Base-by-base conservation (phyloP, 1,284 basidiomycete species). In the Ustilago crameri region DNA sequence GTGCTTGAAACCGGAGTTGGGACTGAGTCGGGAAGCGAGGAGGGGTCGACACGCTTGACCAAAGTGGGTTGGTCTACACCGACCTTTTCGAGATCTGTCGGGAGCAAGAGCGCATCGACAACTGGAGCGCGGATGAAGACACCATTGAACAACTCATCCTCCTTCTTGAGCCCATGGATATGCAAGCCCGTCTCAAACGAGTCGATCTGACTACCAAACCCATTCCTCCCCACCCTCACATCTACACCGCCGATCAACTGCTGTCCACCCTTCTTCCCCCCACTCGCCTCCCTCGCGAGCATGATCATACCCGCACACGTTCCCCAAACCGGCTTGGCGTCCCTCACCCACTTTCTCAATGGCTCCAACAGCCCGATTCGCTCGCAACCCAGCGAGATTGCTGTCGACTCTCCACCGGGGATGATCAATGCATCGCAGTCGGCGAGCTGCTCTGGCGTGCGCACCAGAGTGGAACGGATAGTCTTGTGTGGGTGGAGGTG, bases 231-330 rank as follows among this genome's bases (percentile, higher is more conserved):
- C 9, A 95, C 90, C 12, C 88, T 88, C 61, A 95, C 87, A 17
- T 90, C 89, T 62, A 97, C 88, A 17, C 91, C 94, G 26, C 90
- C 90, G 18, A 97, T 86, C 14, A 95, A 86, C 74, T 94, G 91
- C 84, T 94, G 93, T 2, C 93, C 92, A 38, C 91, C 92, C 78
- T 89, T 91, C 86, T 95, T 95, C 12, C 90, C 88, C 47, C 91
- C 91, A 15, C 59, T 75, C 15, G 81, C 66, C 90, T 80, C 64
- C 38, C 70, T 37, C 46, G 89, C 15, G 42, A 98, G 88, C 48
- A 98, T 86, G 71, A 98, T 98, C 73, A 95, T 95, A 18, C 95
- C 95, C 0, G 95, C 95, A 84, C 95, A 98, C 0, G 95, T 98
- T 3, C 95, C 95, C 93, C 93, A 98, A 0, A 95, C 89, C 0